Evolutionary conservation across 495 filamentous ascomycete species (phyloP).

Genomic region (Delitschia confertaspora): DNA sequence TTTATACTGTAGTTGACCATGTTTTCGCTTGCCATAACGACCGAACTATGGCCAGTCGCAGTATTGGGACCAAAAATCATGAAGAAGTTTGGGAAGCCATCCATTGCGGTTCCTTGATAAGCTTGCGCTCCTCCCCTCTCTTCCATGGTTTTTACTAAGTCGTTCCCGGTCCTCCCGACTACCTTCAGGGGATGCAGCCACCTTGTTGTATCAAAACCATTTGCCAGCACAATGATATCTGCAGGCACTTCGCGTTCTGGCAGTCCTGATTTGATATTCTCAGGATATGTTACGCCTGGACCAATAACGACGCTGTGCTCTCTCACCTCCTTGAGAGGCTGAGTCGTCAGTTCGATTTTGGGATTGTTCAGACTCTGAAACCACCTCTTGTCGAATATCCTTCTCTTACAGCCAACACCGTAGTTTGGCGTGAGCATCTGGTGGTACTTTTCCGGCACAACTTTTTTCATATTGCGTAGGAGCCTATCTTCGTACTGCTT

Average conservation of each 20-base stretch:
- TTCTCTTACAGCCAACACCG: conserved; percentile 50
- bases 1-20: conserved; percentile 46
- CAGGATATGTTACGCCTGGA: conserved; percentile 42
- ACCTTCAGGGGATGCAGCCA: conserved; percentile 38
- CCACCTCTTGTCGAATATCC: conserved; percentile 50
- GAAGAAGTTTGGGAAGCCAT: conserved; percentile 63
- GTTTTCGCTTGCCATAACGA: conserved; percentile 53
- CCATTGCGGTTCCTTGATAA: conserved; percentile 56
- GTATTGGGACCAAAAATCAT: conserved; percentile 59
- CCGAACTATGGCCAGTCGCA: conserved; percentile 53
- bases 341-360: conserved; percentile 49
- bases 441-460: conserved; percentile 52
- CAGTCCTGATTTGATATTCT: conserved; percentile 2
- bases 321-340: conserved; percentile 43
- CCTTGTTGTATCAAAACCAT: conserved; percentile 35
- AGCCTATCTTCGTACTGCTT: conserved; percentile 37
- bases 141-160: conserved; percentile 47
- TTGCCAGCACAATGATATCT: conserved; percentile 32
- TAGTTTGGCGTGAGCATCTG: conserved; percentile 57
- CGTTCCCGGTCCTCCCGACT: conserved; percentile 41
- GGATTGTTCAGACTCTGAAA: conserved; percentile 45
- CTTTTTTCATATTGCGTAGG: conserved; percentile 41
- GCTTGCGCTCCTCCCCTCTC: conserved; percentile 49
- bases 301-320: conserved; percentile 47
- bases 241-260: conserved; percentile 41